phyloP scores from a whole-genome alignment of 768 basidiomycete species.

The Sporobolomyces phaffii region DNA sequence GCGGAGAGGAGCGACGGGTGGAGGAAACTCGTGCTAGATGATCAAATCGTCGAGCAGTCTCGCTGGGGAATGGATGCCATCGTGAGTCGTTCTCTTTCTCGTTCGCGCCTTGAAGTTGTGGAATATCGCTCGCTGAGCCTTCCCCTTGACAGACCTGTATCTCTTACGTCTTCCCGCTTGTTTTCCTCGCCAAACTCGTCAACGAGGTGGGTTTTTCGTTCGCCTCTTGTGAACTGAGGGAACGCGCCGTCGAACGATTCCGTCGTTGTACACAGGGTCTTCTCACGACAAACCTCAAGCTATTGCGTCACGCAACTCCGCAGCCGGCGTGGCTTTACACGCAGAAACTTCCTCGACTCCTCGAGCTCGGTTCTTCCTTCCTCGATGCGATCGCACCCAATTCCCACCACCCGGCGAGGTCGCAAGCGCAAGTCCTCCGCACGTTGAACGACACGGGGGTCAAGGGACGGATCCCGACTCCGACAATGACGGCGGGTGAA shows the following conservation, averaged over 20 bases:
- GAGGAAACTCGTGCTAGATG: slow-evolving; percentile 32
- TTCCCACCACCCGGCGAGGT: slow-evolving; percentile 24
- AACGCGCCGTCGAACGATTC: too few relatives aligned
- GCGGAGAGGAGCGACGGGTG: slow-evolving; percentile 34
- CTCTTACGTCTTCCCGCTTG: slow-evolving; percentile 36
- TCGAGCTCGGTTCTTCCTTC: slow-evolving; percentile 38
- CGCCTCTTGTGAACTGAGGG: too few relatives aligned
- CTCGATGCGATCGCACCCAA: slow-evolving; percentile 35
- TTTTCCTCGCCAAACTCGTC: slow-evolving; percentile 37
- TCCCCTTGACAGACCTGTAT: slow-evolving; percentile 25
- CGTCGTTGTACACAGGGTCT: slow-evolving; percentile 17
- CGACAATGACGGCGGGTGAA: slow-evolving; percentile 7
- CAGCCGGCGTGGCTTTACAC: slow-evolving; percentile 35
- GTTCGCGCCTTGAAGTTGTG: slow-evolving; percentile 4
- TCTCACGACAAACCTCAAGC: slow-evolving; percentile 34
- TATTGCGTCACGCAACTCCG: slow-evolving; percentile 10
- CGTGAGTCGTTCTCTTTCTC: background rate
- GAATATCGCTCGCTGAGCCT: background rate
- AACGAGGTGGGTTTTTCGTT: slow-evolving; percentile 21
- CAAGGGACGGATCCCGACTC: slow-evolving; percentile 10
- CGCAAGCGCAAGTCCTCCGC: slow-evolving; percentile 31
- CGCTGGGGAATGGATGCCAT: slow-evolving; percentile 36
- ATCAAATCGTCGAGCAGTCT: slow-evolving; percentile 30
- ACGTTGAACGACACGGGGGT: slow-evolving; percentile 33
- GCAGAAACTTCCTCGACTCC: slow-evolving; percentile 36